A percentile compares a stretch with the other conserved stretches of the same genome.
These are phyloP conservation scores for Leccinum fallax DNA, from an alignment of 1,284 basidiomycete genomes.

Conservation along the genomic window DNA sequence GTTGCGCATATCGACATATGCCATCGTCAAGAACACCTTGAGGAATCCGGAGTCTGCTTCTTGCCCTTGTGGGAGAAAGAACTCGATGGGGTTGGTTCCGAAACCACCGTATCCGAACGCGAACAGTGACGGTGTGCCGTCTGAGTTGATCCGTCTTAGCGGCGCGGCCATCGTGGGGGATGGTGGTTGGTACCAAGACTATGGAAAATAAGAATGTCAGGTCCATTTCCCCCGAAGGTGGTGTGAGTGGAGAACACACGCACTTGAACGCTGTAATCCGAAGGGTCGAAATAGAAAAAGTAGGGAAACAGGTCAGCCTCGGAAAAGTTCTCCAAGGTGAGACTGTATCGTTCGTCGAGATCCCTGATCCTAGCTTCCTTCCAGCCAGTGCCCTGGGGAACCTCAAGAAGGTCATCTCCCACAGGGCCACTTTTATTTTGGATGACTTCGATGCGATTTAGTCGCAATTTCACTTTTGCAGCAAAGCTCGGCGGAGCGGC, in stretches of 20 bases:
- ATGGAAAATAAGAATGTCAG: background rate
- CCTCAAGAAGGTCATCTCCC: conserved; percentile 13
- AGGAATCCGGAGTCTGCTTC: conserved; percentile 23
- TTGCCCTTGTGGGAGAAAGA: conserved; percentile 13
- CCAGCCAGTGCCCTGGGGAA: conserved; percentile 2
- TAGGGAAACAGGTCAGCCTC: conserved; percentile 26
- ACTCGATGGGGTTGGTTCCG: conserved; percentile 25
- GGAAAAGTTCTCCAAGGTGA: conserved; percentile 26
- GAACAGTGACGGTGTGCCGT: conserved; percentile 18
- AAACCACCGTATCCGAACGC: conserved; percentile 27
- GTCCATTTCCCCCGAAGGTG: background rate
- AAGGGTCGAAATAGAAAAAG: conserved; percentile 30
- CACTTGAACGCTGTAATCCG: conserved; percentile 24
- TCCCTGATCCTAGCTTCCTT: conserved; percentile 19
- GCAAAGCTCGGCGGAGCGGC: conserved; percentile 8
- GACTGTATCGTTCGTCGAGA: conserved; percentile 14
- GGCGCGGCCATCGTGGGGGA: conserved; percentile 11
- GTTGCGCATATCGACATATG: conserved; percentile 20
- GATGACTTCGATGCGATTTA: conserved; percentile 9
- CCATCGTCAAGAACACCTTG: conserved; percentile 25
- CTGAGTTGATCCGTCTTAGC: conserved; percentile 1
- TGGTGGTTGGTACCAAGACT: conserved; percentile 24
- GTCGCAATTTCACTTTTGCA: conserved; percentile 14
- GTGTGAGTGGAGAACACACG: background rate
- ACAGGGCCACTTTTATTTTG: conserved; percentile 7